Evolutionary conservation across 257 asterid genomes (phyloP), one percentile per base, ranked within the genome.

Genomic region (Mitragyna speciosa): DNA sequence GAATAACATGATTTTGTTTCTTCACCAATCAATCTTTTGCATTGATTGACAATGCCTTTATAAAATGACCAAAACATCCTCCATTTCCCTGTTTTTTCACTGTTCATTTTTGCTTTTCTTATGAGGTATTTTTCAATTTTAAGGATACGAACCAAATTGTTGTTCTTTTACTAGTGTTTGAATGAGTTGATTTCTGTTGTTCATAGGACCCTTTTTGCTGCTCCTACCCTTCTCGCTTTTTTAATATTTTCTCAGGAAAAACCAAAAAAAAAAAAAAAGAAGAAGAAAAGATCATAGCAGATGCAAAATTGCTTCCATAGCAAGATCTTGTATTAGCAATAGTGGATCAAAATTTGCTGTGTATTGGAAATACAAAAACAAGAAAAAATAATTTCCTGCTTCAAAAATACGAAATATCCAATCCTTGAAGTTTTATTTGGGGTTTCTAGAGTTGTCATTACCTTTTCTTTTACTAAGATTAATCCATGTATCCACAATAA

Each of bases 1-100:
- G 90, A 90, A 90, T 90, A 88, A 84, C 80, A 87, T 87, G 90
- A 84, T 88, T 86, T 89, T 89, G 87, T 87, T 89, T 86, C 85
- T 84, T 86, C 90, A 79, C 69, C 83, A 72, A 76, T 84, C 82
- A 75, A 79, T 81, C 87, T 84, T 89, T 86, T 83, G 80, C 84
- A 72, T 84, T 90, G 94, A 90, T 90, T 90, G 92, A 90, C 92
- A 88, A 84, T 72, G 73, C 90, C 81, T 87, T 75, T 66, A 14
- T 0, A 4, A 8, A 87, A 83, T 90, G 77, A 87, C 92, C 75
- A 81, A 78, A 84, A 79, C 84, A 65, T 26, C 94, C 91, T 79
- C 67, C 54, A 64, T 52, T 43, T 47, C 48, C 48, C 52, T 41
- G 8, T 39, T 64, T 70, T 78, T 79, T 41, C 72, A 70, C 69